Conservation (phyloP, 768 basidiomycete genomes). For the Panaeolus cyanescens region DNA sequence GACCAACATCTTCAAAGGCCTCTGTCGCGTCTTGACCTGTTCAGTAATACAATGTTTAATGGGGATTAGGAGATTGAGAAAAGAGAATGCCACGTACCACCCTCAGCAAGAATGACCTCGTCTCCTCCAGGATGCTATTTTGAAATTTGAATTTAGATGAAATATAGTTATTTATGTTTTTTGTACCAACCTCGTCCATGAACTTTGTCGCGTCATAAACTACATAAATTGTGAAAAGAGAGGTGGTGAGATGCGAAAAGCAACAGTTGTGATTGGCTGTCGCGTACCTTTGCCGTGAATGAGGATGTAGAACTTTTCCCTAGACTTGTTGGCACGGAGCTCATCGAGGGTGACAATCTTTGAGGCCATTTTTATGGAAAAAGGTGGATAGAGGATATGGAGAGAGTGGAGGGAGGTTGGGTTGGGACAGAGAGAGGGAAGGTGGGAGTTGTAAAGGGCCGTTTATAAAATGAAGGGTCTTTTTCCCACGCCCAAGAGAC, state of each 20-base stretch:
- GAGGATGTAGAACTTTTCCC: slow-evolving; percentile 80
- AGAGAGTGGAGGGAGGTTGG: slow-evolving; percentile 21
- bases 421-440: slow-evolving; percentile 27
- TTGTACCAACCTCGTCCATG: slow-evolving; percentile 77
- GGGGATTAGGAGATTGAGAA: slow-evolving; percentile 11
- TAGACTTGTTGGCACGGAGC: slow-evolving; percentile 74
- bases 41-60: slow-evolving; percentile 7
- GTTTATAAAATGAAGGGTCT: slow-evolving; percentile 6
- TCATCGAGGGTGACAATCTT: slow-evolving; percentile 72
- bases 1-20: slow-evolving; percentile 98
- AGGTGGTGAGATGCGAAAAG: slow-evolving; percentile 31
- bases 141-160: background rate
- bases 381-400: slow-evolving; percentile 17
- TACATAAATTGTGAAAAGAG: slow-evolving; percentile 32
- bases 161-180: slow-evolving; percentile 12
- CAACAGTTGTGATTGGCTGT: slow-evolving; percentile 35
- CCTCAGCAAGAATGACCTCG: slow-evolving; percentile 94
- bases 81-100: slow-evolving; percentile 56
- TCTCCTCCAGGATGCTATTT: slow-evolving; percentile 91
- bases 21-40: slow-evolving; percentile 95
- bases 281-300: slow-evolving; percentile 79
- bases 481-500: slow-evolving; percentile 4
- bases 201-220: slow-evolving; percentile 95
- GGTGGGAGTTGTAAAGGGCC: slow-evolving; percentile 22
- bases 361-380: slow-evolving; percentile 36